Conservation (phyloP, 1,139 yeast genomes). For the Geotrichum carabidarum region DNA sequence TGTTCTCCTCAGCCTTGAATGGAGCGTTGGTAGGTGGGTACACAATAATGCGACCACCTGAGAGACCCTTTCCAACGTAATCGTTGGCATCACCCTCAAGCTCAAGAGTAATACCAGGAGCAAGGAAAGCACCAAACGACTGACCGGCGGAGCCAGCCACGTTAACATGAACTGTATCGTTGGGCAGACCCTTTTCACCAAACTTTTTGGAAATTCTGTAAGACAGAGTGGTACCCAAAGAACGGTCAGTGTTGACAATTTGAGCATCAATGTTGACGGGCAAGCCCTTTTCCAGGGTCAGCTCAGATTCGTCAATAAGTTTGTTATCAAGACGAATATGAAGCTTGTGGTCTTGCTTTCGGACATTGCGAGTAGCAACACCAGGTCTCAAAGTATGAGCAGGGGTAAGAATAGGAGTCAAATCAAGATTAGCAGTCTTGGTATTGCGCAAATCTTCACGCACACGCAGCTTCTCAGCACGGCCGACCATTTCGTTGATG, state of each 20-base stretch:
- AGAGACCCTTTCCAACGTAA: slow-evolving; percentile 94
- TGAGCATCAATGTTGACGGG: slow-evolving; percentile 92
- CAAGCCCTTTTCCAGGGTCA: slow-evolving; percentile 85
- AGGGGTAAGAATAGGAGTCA: slow-evolving; percentile 90
- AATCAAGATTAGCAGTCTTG: slow-evolving; percentile 85
- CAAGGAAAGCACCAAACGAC: slow-evolving; percentile 95
- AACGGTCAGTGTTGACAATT: slow-evolving; percentile 91
- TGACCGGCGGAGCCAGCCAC: slow-evolving; percentile 94
- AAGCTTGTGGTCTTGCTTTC: slow-evolving; percentile 89
- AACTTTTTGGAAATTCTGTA: slow-evolving; percentile 88
- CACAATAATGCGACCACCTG: slow-evolving; percentile 89
- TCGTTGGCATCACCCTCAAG: slow-evolving; percentile 97
- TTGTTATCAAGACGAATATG: slow-evolving; percentile 92
- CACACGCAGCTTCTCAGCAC: slow-evolving; percentile 80
- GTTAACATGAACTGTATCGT: slow-evolving; percentile 90
- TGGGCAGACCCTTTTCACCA: slow-evolving; percentile 90
- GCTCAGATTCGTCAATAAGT: slow-evolving; percentile 89
- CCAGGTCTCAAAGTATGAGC: slow-evolving; percentile 96
- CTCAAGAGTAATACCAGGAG: slow-evolving; percentile 94
- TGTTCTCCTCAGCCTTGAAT: slow-evolving; percentile 93
- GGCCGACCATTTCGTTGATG: slow-evolving; percentile 96
- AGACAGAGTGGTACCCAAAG: slow-evolving; percentile 89
- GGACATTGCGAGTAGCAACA: slow-evolving; percentile 85
- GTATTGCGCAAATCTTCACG: slow-evolving; percentile 81
- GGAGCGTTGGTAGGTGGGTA: slow-evolving; percentile 81